These are phyloP conservation scores for Trichosporon faecale DNA, from an alignment of 1,284 basidiomycete genomes.

Conservation along the genomic window DNA sequence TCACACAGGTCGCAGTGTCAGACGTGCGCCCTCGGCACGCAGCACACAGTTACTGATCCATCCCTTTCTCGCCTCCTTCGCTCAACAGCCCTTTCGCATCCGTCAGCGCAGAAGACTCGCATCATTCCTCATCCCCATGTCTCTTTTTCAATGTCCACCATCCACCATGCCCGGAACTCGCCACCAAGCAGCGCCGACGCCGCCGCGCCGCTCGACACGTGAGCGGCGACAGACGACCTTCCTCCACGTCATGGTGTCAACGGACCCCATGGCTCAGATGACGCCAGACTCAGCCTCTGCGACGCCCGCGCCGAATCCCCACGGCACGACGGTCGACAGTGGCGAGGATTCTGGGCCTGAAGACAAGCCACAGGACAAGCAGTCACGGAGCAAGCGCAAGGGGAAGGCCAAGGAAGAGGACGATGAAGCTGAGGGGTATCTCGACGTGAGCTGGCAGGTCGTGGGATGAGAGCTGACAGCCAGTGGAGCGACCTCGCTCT, in stretches of 20 bases:
- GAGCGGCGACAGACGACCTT: background rate
- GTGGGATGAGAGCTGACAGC: background rate
- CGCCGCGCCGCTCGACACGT: background rate
- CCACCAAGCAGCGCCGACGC: background rate
- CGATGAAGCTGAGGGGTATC: background rate
- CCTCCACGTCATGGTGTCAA: background rate
- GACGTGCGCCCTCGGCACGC: background rate
- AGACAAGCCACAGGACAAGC: background rate
- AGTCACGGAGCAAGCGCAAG: background rate
- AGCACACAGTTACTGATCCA: background rate
- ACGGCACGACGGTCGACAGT: background rate
- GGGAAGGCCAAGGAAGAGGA: background rate
- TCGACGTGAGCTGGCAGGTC: background rate
- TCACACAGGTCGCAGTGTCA: background rate
- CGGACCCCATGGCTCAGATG: background rate
- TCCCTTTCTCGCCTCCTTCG: background rate
- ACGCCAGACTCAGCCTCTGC: background rate
- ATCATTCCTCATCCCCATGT: background rate
- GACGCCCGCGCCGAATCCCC: too few species aligned
- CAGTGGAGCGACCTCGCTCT: background rate
- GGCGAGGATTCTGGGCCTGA: background rate
- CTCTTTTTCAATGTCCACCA: background rate
- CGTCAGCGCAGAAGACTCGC: background rate
- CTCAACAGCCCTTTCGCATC: background rate
- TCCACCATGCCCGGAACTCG: background rate